Evolutionary conservation across 805 yeast species (phyloP), one percentile per base, ranked within the genome.

Genomic region (Saccharomycopsis microspora): DNA sequence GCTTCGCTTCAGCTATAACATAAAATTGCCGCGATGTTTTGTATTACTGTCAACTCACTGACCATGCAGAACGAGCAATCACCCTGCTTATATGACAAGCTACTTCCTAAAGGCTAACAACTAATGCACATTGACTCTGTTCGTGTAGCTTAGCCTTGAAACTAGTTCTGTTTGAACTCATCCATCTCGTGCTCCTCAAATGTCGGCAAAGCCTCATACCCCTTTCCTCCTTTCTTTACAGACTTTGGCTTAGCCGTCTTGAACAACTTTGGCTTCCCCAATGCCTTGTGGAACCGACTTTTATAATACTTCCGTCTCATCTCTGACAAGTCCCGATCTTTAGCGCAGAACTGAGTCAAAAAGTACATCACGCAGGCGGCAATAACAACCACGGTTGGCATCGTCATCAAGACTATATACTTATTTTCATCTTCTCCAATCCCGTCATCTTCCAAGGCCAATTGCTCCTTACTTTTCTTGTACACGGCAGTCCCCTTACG

Each of bases 311-410:
- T 58, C 19, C 56, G 64, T 44, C 68, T 70, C 38, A 76, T 59
- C 32, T 59, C 64, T 3, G 75, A 64, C 42, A 77, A 64, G 55
- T 77, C 82, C 58, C 80, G 69, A 56, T 78, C 79, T 34, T 69
- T 66, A 49, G 67, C 72, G 57, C 81, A 84, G 45, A 74, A 48
- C 56, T 66, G 68, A 8, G 82, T 69, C 61, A 84, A 82, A 51
- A 78, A 54, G 60, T 82, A 84, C 82, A 83, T 80, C 33, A 70
- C 67, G 39, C 81, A 65, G 7, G 76, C 78, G 7, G 80, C 74
- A 32, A 84, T 50, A 10, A 76, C 62, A 19, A 82, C 88, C 41
- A 72, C 70, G 1, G 83, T 72, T 11, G 94, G 94, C 60, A 83
- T 74, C 6, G 82, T 68, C 55, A 52, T 52, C 65, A 82, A 64